Evolutionary conservation across 2,329 filamentous ascomycete genomes (phyloP).

Genomic region (Metarhizium sp.): DNA sequence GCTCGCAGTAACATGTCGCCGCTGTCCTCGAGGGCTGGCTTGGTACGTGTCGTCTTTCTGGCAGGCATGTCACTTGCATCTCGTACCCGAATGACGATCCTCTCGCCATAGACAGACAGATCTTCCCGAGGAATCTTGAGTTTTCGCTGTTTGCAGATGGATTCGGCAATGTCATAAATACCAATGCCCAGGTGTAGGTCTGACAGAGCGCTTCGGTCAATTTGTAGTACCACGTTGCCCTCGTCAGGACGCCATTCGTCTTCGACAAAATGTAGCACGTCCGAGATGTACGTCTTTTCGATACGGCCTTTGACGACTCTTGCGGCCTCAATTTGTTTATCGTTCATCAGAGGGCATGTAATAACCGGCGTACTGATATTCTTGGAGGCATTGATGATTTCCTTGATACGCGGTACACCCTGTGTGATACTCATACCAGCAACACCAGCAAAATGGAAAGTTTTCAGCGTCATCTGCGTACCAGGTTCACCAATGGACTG

Average conservation of each 20-base stretch:
- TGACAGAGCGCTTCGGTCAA: conserved; percentile 70
- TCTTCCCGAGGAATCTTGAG: conserved; percentile 64
- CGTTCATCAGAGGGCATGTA: conserved; percentile 72
- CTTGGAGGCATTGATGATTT: conserved; percentile 98
- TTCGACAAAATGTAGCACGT: conserved; percentile 72
- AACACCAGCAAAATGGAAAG: conserved; percentile 99
- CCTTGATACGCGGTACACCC: conserved; percentile 98
- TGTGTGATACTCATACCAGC: conserved; percentile 99
- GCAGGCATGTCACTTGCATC: conserved; percentile 41
- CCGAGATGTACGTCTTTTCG: conserved; percentile 85
- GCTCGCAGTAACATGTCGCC: conserved; percentile 60
- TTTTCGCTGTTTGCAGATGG: conserved; percentile 74
- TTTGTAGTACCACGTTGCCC: conserved; percentile 68
- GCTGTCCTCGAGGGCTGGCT: conserved; percentile 32
- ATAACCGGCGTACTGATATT: conserved; percentile 92
- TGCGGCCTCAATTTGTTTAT: conserved; percentile 67
- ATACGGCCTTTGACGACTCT: conserved; percentile 86
- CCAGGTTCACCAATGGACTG: conserved; percentile 98
- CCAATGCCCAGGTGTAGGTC: conserved; percentile 75
- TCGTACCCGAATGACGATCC: conserved; percentile 65
- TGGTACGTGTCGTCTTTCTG: conserved; percentile 37
- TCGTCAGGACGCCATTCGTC: conserved; percentile 77
- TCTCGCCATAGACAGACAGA: conserved; percentile 48
- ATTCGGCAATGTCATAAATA: conserved; percentile 60
- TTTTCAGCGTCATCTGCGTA: conserved; percentile 98